Percentiles rank a stretch among this genome's conserved stretches.
These are phyloP conservation scores for Anisodus tanguticus DNA, from an alignment of 257 asterid genomes.

Conservation along the genomic window DNA sequence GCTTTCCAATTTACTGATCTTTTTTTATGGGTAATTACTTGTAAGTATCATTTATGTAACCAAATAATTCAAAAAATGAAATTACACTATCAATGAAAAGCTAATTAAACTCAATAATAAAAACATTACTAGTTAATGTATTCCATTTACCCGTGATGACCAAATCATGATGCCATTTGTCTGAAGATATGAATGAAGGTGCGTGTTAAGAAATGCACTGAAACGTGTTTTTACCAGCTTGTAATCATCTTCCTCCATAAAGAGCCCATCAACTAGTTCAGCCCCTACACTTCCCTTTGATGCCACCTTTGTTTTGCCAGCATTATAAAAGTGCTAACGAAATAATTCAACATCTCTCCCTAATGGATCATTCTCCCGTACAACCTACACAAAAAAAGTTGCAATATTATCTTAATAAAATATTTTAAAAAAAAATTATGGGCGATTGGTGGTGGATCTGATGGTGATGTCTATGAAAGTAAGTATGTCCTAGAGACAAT, in stretches of 20 bases:
- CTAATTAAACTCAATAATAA: no score
- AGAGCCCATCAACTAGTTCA: constrained; percentile 70
- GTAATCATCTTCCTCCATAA: constrained; percentile 65
- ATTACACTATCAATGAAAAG: no score
- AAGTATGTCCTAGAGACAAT: no score
- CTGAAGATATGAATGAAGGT: constrained; percentile 75
- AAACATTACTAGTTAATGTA: not conserved
- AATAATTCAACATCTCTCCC: constrained; percentile 82
- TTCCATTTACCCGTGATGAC: constrained; percentile 52
- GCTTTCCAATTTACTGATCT: no score
- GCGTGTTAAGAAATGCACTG: constrained; percentile 82
- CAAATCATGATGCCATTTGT: constrained; percentile 53
- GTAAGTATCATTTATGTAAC: no score
- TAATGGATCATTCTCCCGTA: constrained; percentile 77
- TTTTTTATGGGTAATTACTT: no score
- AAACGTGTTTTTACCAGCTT: constrained; percentile 85
- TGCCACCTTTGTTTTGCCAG: constrained; percentile 65
- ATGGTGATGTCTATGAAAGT: no score
- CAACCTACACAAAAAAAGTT: constrained; percentile 49
- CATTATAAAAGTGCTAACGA: constrained; percentile 56
- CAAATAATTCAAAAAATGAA: no score
- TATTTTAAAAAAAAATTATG: no score
- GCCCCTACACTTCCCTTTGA: constrained; percentile 77
- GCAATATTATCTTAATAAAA: no score
- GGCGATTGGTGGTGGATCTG: no score